Percentiles rank a stretch among this genome's conserved stretches.
phyloP scores from a whole-genome alignment of 2,329 filamentous ascomycete species.

The Fusarium xylarioides region DNA sequence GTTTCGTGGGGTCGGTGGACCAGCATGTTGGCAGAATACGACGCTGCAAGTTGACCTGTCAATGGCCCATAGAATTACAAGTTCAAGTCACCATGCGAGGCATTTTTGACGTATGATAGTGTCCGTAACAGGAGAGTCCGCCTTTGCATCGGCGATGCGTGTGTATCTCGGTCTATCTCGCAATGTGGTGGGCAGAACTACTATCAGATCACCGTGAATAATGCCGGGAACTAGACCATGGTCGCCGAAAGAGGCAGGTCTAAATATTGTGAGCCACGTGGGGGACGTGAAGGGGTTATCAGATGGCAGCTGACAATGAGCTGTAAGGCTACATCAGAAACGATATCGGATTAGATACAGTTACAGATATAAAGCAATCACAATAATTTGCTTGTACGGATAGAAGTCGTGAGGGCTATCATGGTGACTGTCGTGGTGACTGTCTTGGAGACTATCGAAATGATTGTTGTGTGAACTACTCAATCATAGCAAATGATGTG shows the following conservation, averaged over 20 bases:
- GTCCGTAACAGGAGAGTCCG: neutral
- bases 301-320: neutral
- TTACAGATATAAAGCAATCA: accelerated
- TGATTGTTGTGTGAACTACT: too few relatives aligned
- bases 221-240: neutral
- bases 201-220: neutral
- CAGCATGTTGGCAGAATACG: neutral
- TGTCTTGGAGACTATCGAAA: neutral
- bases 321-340: accelerated
- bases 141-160: neutral
- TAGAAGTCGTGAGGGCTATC: neutral
- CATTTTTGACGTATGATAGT: neutral
- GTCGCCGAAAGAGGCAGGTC: neutral
- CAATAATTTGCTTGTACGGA: neutral
- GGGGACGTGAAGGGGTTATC: neutral
- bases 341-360: neutral
- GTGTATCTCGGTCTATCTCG: neutral
- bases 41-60: neutral
- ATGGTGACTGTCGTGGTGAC: too few relatives aligned
- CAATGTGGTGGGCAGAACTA: neutral
- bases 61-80: neutral
- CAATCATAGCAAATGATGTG: too few relatives aligned
- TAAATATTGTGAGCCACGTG: neutral
- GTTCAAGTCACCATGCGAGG: neutral
- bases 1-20: neutral